A percentile compares a stretch with the other conserved stretches of the same genome.
phyloP scores from a whole-genome alignment of 139 green algal species.

The Chlorella vulgaris region DNA sequence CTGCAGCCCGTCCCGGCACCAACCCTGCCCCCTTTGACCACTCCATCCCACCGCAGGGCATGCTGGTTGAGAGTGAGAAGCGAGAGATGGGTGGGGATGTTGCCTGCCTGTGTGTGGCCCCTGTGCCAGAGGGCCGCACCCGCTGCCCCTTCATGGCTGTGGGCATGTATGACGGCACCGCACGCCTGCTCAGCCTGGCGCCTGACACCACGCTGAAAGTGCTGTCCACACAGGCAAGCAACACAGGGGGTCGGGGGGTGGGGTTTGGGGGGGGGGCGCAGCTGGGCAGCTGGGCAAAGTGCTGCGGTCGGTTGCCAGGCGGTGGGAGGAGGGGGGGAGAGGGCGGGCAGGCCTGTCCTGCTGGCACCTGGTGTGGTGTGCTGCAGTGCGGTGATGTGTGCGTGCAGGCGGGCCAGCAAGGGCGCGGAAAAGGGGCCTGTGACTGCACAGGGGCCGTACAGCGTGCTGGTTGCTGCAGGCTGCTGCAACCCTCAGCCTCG shows the following conservation, averaged over 20 bases:
- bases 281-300: not conserved
- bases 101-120: slow-evolving; percentile 80
- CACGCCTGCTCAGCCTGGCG: slow-evolving; percentile 90
- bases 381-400: too few relatives aligned
- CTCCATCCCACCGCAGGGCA: slow-evolving; percentile 38
- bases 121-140: slow-evolving; percentile 79
- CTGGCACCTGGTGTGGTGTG: too few relatives aligned
- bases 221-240: slow-evolving; percentile 43
- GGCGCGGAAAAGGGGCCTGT: too few relatives aligned
- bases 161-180: slow-evolving; percentile 84
- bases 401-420: too few relatives aligned
- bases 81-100: slow-evolving; percentile 93
- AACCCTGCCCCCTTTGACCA: not conserved
- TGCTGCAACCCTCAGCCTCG: too few relatives aligned
- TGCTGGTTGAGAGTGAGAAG: slow-evolving; percentile 93
- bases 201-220: slow-evolving; percentile 76
- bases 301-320: not conserved
- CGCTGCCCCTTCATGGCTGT: slow-evolving; percentile 83
- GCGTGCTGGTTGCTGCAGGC: too few relatives aligned
- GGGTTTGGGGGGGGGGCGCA: not conserved
- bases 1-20: too few relatives aligned
- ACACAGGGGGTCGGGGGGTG: not conserved
- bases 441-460: too few relatives aligned
- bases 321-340: not conserved
- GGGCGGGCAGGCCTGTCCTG: not conserved